These are phyloP conservation scores for Fonsecaea multimorphosa DNA, from an alignment of 2,329 filamentous ascomycete genomes.

Conservation along the genomic window DNA sequence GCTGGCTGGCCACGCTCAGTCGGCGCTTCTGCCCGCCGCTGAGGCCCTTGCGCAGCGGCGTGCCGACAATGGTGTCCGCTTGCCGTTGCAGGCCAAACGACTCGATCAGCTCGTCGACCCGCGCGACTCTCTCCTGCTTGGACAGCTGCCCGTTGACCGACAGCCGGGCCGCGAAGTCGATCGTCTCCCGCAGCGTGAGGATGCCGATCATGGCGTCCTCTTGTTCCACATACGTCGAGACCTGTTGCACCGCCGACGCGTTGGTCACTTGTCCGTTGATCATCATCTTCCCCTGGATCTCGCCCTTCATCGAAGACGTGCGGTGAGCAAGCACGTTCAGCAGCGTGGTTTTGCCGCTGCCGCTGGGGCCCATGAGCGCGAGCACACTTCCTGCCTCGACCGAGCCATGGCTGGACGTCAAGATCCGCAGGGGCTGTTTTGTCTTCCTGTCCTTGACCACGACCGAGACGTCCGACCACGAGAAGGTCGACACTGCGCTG, in stretches of 20 bases:
- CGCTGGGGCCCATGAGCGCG: slow-evolving; percentile 80
- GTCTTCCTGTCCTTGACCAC: slow-evolving; percentile 74
- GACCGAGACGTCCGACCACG: slow-evolving; percentile 71
- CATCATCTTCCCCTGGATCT: slow-evolving; percentile 60
- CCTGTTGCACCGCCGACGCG: slow-evolving; percentile 63
- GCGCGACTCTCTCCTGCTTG: slow-evolving; percentile 64
- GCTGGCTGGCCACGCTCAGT: slow-evolving; percentile 77
- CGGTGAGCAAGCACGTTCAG: slow-evolving; percentile 78
- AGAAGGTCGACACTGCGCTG: slow-evolving; percentile 66
- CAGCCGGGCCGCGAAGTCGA: slow-evolving; percentile 77
- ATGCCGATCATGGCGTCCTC: slow-evolving; percentile 84
- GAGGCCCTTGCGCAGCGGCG: slow-evolving; percentile 80
- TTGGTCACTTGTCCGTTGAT: slow-evolving; percentile 68
- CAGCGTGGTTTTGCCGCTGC: slow-evolving; percentile 79
- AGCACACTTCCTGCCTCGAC: slow-evolving; percentile 69
- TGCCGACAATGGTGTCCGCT: slow-evolving; percentile 75
- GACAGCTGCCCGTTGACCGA: slow-evolving; percentile 59
- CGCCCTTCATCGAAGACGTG: slow-evolving; percentile 59
- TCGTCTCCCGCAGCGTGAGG: slow-evolving; percentile 78
- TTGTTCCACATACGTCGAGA: slow-evolving; percentile 83
- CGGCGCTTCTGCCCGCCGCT: slow-evolving; percentile 85
- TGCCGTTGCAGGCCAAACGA: slow-evolving; percentile 76
- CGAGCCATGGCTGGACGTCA: slow-evolving; percentile 67
- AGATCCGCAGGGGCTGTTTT: slow-evolving; percentile 66
- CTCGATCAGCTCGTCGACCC: slow-evolving; percentile 70